These are phyloP conservation scores for Pythium plurisporium DNA, from an alignment of 352 stramenopile genomes.

Conservation along the genomic window DNA sequence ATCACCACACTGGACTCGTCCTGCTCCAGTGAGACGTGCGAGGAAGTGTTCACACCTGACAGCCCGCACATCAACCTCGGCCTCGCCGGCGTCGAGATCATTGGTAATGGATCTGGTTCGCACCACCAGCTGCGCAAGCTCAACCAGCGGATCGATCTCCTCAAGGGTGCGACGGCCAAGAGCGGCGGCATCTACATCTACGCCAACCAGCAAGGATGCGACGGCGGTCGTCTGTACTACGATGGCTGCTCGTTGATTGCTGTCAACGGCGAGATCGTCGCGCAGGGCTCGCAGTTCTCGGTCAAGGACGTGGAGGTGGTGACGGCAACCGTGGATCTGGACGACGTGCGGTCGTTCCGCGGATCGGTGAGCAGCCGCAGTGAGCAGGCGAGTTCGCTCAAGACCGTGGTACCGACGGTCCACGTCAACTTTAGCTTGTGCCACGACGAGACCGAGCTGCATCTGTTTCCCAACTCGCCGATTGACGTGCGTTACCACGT, in stretches of 20 bases:
- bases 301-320: constrained; percentile 96
- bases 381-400: constrained; percentile 88
- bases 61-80: constrained; percentile 93
- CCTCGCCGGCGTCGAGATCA: constrained; percentile 96
- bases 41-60: constrained; percentile 97
- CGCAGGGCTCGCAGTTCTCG: constrained; percentile 96
- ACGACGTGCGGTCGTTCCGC: constrained; percentile 97
- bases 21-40: constrained; percentile 94
- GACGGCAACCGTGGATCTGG: constrained; percentile 96
- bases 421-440: constrained; percentile 73
- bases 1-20: constrained; percentile 85
- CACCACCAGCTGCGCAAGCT: constrained; percentile 97
- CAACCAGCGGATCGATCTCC: constrained; percentile 89
- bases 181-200: constrained; percentile 99
- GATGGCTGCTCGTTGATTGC: constrained; percentile 97
- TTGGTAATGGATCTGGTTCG: constrained; percentile 96
- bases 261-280: constrained; percentile 95
- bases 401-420: constrained; percentile 65
- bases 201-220: constrained; percentile 96
- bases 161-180: constrained; percentile 90
- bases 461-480: constrained; percentile 21
- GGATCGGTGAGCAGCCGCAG: constrained; percentile 91
- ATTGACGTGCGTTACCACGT: constrained; percentile 79
- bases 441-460: constrained; percentile 48
- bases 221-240: constrained; percentile 96